Evolutionary conservation across 257 asterid species (phyloP).

Genomic region (Salvia miltiorrhiza): DNA sequence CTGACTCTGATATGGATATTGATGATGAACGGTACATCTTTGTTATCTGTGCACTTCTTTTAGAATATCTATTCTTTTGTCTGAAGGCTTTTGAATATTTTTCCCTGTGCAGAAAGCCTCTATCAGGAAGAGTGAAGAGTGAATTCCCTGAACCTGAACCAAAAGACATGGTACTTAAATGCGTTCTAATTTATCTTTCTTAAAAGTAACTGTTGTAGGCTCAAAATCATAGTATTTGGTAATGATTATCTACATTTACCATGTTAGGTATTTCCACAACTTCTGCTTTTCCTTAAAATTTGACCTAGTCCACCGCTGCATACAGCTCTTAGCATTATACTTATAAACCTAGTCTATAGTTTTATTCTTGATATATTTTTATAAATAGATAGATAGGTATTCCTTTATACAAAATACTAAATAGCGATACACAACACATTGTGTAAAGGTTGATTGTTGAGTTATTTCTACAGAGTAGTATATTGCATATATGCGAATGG

Average conservation of each 20-base stretch:
- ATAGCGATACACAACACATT: not conserved
- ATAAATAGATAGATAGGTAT: not conserved
- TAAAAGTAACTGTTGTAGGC: conserved; percentile 8
- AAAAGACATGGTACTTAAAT: conserved; percentile 49
- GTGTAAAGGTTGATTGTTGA: not conserved
- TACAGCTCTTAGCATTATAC: not conserved
- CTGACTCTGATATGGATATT: conserved; percentile 49
- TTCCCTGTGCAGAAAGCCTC: conserved; percentile 36
- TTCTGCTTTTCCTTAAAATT: not conserved
- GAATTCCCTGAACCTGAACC: conserved; percentile 68
- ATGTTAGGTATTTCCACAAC: conserved; percentile 3
- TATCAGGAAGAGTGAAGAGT: conserved; percentile 54
- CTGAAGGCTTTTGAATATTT: conserved; percentile 17
- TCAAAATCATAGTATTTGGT: not conserved
- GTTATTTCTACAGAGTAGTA: not conserved
- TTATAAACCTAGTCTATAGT: not conserved
- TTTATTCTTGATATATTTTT: not conserved
- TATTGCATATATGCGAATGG: not conserved
- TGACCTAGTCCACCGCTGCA: not conserved
- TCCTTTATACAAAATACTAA: not conserved
- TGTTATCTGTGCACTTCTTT: not conserved
- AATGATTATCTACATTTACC: conserved; percentile 6
- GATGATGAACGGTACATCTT: conserved; percentile 42
- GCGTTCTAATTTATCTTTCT: not conserved
- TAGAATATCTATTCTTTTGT: not conserved